phyloP scores from a whole-genome alignment of 2,329 filamentous ascomycete species.

The Pseudonectria buxi region DNA sequence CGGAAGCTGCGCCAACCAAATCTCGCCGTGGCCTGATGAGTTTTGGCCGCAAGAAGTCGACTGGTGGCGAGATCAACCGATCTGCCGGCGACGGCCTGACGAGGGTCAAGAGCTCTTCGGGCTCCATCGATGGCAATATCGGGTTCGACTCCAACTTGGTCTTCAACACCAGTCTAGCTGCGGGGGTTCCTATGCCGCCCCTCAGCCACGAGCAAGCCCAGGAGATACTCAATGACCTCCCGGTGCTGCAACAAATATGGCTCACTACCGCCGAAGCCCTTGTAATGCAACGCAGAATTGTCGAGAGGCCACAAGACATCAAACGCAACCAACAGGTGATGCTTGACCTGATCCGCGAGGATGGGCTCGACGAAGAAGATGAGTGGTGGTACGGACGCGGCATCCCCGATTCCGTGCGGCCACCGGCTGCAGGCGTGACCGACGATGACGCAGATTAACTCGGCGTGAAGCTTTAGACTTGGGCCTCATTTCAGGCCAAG shows the following conservation, averaged over 20 bases:
- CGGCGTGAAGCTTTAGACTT: slow-evolving; percentile 2
- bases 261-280: slow-evolving; percentile 55
- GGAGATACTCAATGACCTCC: slow-evolving; percentile 47
- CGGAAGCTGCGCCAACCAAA: slow-evolving; percentile 37
- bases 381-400: slow-evolving; percentile 55
- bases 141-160: slow-evolving; percentile 36
- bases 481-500: background rate
- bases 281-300: slow-evolving; percentile 53
- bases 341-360: slow-evolving; percentile 57
- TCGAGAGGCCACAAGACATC: slow-evolving; percentile 52
- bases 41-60: slow-evolving; percentile 53
- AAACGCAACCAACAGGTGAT: slow-evolving; percentile 57
- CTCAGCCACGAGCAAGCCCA: slow-evolving; percentile 45
- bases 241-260: slow-evolving; percentile 55
- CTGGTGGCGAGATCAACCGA: slow-evolving; percentile 20
- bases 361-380: slow-evolving; percentile 52
- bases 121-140: slow-evolving; percentile 25
- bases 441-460: slow-evolving; percentile 43
- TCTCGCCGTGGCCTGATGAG: slow-evolving; percentile 45
- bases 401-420: slow-evolving; percentile 48
- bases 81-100: slow-evolving; percentile 19
- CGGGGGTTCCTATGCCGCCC: slow-evolving; percentile 56
- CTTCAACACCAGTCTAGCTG: slow-evolving; percentile 53
- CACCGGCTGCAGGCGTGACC: slow-evolving; percentile 39
- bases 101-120: slow-evolving; percentile 21